Evolutionary conservation across 2,329 filamentous ascomycete species (phyloP).

Genomic region (Scedosporium minutisporum): DNA sequence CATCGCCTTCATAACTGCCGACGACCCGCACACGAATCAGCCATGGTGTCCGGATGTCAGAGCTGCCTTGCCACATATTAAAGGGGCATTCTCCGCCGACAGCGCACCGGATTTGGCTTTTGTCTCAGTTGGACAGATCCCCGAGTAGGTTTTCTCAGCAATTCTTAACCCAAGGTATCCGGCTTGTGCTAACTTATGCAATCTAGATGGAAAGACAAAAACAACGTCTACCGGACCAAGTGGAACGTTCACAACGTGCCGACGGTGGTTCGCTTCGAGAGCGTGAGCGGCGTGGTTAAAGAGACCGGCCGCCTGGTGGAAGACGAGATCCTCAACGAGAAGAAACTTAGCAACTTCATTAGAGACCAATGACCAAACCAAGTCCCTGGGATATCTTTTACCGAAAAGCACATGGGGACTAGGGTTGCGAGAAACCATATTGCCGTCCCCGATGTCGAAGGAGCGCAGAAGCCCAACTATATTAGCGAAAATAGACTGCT

Average conservation of each 20-base stretch:
- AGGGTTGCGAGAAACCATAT: too few species aligned
- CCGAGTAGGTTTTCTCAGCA: conserved; percentile 19
- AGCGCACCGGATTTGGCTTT: conserved; percentile 16
- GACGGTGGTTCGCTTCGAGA: conserved; percentile 23
- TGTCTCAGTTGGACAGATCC: conserved; percentile 24
- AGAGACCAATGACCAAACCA: not conserved
- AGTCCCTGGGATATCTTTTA: too few species aligned
- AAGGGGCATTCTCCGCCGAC: conserved; percentile 18
- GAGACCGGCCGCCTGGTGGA: conserved; percentile 18
- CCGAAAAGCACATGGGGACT: too few species aligned
- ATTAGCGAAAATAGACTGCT: too few species aligned
- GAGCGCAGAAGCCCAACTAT: too few species aligned
- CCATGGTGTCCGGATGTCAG: conserved; percentile 31
- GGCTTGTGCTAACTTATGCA: not conserved
- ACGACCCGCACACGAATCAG: conserved; percentile 22
- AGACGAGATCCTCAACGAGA: conserved; percentile 17
- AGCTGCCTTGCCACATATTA: conserved; percentile 22
- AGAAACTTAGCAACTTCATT: conserved; percentile 15
- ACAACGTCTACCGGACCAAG: conserved; percentile 22
- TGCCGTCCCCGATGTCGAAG: too few species aligned
- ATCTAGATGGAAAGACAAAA: conserved; percentile 22
- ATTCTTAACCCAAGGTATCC: not conserved
- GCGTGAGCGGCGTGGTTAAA: conserved; percentile 18
- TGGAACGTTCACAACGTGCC: conserved; percentile 25
- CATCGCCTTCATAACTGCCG: conserved; percentile 25